These are phyloP conservation scores for Pyrus hybrid DNA, from an alignment of 331 rosid species.

Conservation along the genomic window DNA sequence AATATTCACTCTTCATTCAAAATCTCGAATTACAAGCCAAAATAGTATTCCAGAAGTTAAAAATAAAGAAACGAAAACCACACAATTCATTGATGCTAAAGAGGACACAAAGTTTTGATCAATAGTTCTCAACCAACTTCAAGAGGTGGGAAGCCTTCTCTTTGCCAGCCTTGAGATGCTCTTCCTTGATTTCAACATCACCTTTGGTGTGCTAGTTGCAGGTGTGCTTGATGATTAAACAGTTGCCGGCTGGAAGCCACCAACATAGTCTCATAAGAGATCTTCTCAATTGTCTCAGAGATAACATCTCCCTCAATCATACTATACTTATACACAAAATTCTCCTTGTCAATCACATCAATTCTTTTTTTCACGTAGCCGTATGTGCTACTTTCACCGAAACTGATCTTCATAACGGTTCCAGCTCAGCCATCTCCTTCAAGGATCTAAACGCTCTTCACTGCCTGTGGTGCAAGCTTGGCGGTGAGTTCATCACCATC, in stretches of 20 bases:
- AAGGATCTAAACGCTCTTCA: background rate
- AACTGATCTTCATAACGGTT: background rate
- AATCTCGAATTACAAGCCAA: background rate
- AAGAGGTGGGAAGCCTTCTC: conserved; percentile 5
- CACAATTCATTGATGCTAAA: background rate
- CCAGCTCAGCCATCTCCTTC: background rate
- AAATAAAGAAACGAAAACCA: background rate
- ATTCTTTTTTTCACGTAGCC: background rate
- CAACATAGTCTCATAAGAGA: conserved; percentile 41
- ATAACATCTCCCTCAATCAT: background rate
- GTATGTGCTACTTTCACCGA: background rate
- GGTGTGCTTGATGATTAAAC: conserved; percentile 32
- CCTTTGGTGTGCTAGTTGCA: conserved; percentile 35
- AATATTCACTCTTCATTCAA: too few relatives aligned
- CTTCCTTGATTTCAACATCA: conserved; percentile 15
- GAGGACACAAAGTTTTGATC: background rate
- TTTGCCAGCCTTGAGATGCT: conserved; percentile 8
- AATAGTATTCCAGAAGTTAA: background rate
- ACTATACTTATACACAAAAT: background rate
- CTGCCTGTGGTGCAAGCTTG: background rate
- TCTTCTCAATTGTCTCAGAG: background rate
- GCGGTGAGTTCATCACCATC: background rate
- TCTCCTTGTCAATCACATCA: background rate
- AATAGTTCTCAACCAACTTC: background rate
- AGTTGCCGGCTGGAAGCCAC: conserved; percentile 26